Evolutionary conservation across 768 basidiomycete genomes (phyloP), one percentile per base, ranked within the genome.

Genomic region (Lyophyllum decastes): DNA sequence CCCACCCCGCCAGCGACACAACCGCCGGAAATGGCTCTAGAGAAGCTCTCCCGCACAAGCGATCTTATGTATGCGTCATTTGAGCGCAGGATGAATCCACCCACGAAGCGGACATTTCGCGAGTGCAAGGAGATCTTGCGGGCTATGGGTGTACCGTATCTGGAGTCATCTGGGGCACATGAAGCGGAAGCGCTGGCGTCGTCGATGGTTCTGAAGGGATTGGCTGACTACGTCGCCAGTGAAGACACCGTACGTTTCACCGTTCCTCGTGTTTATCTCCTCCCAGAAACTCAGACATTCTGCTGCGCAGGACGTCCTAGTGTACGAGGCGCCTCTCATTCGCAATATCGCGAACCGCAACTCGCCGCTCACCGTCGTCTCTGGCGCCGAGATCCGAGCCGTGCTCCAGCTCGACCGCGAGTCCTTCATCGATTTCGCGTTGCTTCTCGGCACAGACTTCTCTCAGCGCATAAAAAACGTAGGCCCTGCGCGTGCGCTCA

Each of bases 371-470:
- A 70, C 82, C 35, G 58, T 87, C 50, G 78, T 95, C 49, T 83
- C 82, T 16, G 92, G 90, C 4, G 62, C 79, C 1, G 79, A 86
- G 2, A 76, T 94, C 19, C 89, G 87, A 9, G 58, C 70, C 0
- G 75, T 74, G 7, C 81, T 94, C 34, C 67, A 76, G 11, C 82
- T 97, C 25, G 74, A 82, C 61, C 79, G 78, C 8, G 66, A 76
- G 0, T 69, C 82, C 49, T 95, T 83, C 70, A 70, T 96, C 64
- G 95, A 97, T 72, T 94, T 96, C 71, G 87, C 85, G 0, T 82
- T 96, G 50, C 79, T 97, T 6, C 81, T 95, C 10, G 95, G 95
- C 11, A 96, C 94, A 2, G 95, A 97, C 71, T 95, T 96, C 64
- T 88, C 92, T 0, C 84, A 88, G 46, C 85, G 95, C 4, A 90